Base-by-base conservation (phyloP, 768 basidiomycete genomes). In the Collybia nuda region DNA sequence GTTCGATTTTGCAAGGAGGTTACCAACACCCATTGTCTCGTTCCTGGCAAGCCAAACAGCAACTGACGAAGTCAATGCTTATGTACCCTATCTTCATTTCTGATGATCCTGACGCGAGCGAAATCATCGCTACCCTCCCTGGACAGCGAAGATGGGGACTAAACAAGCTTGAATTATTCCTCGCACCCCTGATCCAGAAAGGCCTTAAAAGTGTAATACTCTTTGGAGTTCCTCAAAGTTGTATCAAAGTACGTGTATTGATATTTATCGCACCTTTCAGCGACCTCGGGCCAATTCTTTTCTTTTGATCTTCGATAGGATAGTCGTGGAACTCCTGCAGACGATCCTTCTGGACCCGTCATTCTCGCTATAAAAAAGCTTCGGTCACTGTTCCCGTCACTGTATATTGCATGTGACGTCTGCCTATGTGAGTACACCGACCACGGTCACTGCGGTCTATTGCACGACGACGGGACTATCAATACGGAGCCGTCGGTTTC, bases 361-460 rank as follows among this genome's bases (percentile, higher is more conserved):
- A 97, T 99, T 57, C 85, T 83, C 42, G 94, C 92, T n/a, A 88
- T 98, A 58, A 80, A 79, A 61, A 85, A 81, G 51, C 77, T 99
- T 29, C 82, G 87, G 5, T 48, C 69, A 1, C 78, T 90, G 53
- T 99, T 86, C 73, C 96, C 97, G 0, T 64, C 76, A 5, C 73
- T 99, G 19, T 93, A 94, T 72, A 86, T 99, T 62, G 90, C 94
- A 0, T 84, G 84, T 62, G 97, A 99, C 61, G 97, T 98, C 17
- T 99, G 97, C 66, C 84, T 99, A n/a, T 99, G 97, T 77, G 96
- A 98, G 72, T 98, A 99, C 76, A 98, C 97, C 7, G 90, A 92
- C 43, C 96, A 98, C 59, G 97, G 97, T 0, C 97, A 99, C 69
- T 99, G 97, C 61, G 97, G 97, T 21, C 62, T 88, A 40, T 78